Percentiles rank a stretch among this genome's conserved stretches.
Evolutionary conservation across 83 land plant genomes (phyloP).

Genomic region (Picea abies): DNA sequence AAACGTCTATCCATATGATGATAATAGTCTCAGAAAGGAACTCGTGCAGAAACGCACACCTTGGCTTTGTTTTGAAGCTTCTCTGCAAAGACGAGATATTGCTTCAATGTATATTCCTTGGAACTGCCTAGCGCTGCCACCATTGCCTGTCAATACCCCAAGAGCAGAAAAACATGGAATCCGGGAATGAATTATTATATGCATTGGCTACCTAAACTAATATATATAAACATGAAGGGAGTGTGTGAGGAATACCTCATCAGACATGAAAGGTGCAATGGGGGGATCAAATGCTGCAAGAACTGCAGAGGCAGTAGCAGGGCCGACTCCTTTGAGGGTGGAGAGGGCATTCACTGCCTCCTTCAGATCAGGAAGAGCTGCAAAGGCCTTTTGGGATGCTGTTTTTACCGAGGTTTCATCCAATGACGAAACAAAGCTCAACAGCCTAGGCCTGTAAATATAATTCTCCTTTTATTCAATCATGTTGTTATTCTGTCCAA

Average conservation of each 20-base stretch:
- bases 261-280: constrained; percentile 91
- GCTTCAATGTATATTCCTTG: constrained; percentile 80
- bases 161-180: background rate
- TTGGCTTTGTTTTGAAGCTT: constrained; percentile 75
- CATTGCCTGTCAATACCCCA: constrained; percentile 63
- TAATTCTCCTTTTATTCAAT: background rate
- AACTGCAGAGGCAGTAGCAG: constrained; percentile 93
- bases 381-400: constrained; percentile 72
- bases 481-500: background rate
- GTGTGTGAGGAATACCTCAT: constrained; percentile 56
- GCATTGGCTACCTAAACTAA: background rate
- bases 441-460: constrained; percentile 66
- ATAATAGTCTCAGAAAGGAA: background rate
- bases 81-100: constrained; percentile 65
- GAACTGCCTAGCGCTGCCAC: constrained; percentile 65
- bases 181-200: background rate
- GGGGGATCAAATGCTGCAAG: constrained; percentile 80
- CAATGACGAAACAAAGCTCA: constrained; percentile 63
- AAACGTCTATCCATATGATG: background rate
- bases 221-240: background rate
- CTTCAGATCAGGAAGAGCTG: constrained; percentile 68
- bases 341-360: constrained; percentile 66
- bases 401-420: constrained; percentile 60
- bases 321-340: constrained; percentile 83
- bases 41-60: constrained; percentile 34